Evolutionary conservation across 306 rosid genomes (phyloP).

Genomic region (Cucurbita moschata): DNA sequence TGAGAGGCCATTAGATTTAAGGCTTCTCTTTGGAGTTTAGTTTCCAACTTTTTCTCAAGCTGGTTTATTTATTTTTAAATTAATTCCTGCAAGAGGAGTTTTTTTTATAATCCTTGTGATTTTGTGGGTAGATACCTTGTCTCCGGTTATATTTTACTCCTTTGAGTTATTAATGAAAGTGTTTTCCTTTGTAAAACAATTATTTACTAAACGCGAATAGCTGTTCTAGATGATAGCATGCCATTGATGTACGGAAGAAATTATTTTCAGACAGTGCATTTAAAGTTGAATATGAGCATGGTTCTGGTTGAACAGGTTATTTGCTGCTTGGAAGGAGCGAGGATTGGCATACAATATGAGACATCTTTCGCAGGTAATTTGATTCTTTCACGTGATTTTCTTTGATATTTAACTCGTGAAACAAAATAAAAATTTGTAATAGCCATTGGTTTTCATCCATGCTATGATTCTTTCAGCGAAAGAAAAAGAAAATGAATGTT

Average conservation of each 20-base stretch:
- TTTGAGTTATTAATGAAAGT: neutral
- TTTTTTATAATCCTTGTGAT: neutral
- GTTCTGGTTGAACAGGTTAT: constrained; percentile 46
- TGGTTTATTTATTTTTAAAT: neutral
- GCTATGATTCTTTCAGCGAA: neutral
- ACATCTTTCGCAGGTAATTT: constrained; percentile 81
- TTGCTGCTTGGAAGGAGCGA: constrained; percentile 82
- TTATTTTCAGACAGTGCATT: neutral
- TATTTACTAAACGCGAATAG: neutral
- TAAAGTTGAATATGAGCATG: neutral
- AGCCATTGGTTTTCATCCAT: neutral
- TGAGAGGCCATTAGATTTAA: neutral
- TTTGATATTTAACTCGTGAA: neutral
- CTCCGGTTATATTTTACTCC: neutral
- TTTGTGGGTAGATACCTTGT: neutral
- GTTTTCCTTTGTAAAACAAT: neutral
- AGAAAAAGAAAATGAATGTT: neutral
- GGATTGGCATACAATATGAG: constrained; percentile 83
- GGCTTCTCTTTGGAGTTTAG: neutral
- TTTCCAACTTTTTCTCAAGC: neutral
- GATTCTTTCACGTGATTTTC: neutral
- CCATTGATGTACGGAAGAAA: neutral
- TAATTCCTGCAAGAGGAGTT: neutral
- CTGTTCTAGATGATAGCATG: neutral
- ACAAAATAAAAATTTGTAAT: neutral